These are phyloP conservation scores for Pythium chondricola DNA, from an alignment of 352 stramenopile genomes.

Conservation along the genomic window DNA sequence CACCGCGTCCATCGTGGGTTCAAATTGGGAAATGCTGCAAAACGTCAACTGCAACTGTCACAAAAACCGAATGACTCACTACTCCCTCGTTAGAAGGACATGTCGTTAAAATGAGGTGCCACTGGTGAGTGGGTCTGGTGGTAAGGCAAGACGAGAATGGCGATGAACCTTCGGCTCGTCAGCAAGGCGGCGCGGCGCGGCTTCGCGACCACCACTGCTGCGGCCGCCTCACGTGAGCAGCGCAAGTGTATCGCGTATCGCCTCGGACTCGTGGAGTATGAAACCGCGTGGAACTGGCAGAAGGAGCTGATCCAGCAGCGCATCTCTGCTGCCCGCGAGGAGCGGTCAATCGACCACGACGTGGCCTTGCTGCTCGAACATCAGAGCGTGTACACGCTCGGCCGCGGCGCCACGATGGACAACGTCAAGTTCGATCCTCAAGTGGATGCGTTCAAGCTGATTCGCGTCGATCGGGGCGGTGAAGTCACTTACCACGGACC, in stretches of 20 bases:
- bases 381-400: constrained; percentile 95
- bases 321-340: constrained; percentile 45
- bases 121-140: neutral
- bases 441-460: constrained; percentile 78
- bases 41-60: neutral
- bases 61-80: constrained; percentile 13
- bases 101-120: neutral
- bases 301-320: constrained; percentile 82
- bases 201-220: neutral
- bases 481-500: constrained; percentile 99
- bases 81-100: neutral
- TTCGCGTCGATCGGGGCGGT: constrained; percentile 97
- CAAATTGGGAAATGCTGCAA: neutral
- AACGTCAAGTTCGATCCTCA: constrained; percentile 49
- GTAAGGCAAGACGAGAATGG: neutral
- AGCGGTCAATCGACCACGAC: constrained; percentile 64
- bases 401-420: constrained; percentile 83
- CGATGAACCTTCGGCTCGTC: too few species aligned
- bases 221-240: neutral
- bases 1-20: constrained; percentile 41
- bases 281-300: constrained; percentile 84
- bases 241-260: constrained; percentile 67
- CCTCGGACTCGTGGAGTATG: constrained; percentile 69
- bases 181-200: too few species aligned
- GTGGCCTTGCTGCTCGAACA: constrained; percentile 90